Evolutionary conservation across 108 stramenopile genomes (phyloP).

Genomic region (Thalassiosira profunda): DNA sequence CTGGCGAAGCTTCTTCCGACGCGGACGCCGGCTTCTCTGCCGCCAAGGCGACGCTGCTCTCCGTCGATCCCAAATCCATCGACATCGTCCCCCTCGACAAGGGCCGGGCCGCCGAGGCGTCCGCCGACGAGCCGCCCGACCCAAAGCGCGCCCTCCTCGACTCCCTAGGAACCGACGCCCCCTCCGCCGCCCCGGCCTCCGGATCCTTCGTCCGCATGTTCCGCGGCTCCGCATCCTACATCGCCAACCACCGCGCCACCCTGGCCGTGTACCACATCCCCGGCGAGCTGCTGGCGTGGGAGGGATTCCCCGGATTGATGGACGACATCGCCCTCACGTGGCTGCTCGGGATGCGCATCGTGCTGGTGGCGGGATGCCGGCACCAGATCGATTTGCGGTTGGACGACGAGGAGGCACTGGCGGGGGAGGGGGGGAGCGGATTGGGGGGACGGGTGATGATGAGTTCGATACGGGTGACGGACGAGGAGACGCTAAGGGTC

Average conservation of each 20-base stretch:
- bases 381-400: conserved; percentile 81
- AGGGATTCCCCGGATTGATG: conserved; percentile 84
- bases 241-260: conserved; percentile 93
- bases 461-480: conserved; percentile 85
- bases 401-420: conserved; percentile 24
- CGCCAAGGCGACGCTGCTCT: conserved; percentile 9
- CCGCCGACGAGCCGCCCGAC: background rate
- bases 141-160: background rate
- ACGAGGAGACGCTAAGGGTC: conserved; percentile 79
- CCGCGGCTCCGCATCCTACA: conserved; percentile 94
- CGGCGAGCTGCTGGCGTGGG: conserved; percentile 68
- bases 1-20: conserved; percentile 3
- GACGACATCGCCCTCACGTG: conserved; percentile 94
- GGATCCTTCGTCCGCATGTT: conserved; percentile 93
- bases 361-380: conserved; percentile 83
- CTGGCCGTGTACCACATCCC: conserved; percentile 94
- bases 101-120: conserved; percentile 10
- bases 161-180: background rate
- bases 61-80: conserved; percentile 45
- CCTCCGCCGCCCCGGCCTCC: background rate
- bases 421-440: conserved; percentile 14
- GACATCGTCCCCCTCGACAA: conserved; percentile 40
- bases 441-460: conserved; percentile 53
- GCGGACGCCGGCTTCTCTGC: background rate
- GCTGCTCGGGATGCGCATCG: conserved; percentile 93